A percentile compares a stretch with the other conserved stretches of the same genome.
phyloP scores from a whole-genome alignment of 2,329 filamentous ascomycete species.

The Colletotrichum caudatum region DNA sequence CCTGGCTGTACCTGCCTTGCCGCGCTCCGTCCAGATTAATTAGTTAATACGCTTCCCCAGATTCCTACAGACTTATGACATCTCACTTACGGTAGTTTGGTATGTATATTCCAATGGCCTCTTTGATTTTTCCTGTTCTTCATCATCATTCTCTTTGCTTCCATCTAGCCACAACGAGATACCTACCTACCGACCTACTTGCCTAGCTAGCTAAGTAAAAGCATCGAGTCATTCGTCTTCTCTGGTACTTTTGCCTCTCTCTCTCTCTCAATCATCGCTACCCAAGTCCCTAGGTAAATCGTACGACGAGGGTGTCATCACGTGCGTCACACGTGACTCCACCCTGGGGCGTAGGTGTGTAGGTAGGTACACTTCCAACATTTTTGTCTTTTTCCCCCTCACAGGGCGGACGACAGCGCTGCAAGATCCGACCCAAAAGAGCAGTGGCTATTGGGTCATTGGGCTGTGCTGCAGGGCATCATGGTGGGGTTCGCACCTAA shows the following conservation, averaged over 20 bases:
- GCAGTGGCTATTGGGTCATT: not conserved
- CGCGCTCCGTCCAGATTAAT: not conserved
- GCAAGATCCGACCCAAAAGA: not conserved
- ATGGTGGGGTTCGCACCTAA: constrained; percentile 24
- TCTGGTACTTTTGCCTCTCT: too few relatives aligned
- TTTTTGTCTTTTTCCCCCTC: not conserved
- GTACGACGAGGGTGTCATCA: constrained; percentile 21
- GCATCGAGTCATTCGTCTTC: not conserved
- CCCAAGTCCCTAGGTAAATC: not conserved
- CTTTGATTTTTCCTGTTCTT: not conserved
- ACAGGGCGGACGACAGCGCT: not conserved
- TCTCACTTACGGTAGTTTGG: too few relatives aligned
- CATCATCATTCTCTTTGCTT: not conserved
- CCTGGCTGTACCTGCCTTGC: not conserved
- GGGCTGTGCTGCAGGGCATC: constrained; percentile 31
- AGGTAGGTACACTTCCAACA: constrained; percentile 8
- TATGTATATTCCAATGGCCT: too few relatives aligned
- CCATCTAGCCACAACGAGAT: not conserved
- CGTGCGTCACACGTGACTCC: constrained; percentile 38
- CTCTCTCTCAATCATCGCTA: not conserved
- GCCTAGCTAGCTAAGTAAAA: not conserved
- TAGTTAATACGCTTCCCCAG: not conserved
- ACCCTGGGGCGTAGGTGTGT: constrained; percentile 13
- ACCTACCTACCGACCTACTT: too few relatives aligned
- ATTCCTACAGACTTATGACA: not conserved